These are phyloP conservation scores for Trebouxia sp. DNA, from an alignment of 139 green algal genomes.

Conservation along the genomic window DNA sequence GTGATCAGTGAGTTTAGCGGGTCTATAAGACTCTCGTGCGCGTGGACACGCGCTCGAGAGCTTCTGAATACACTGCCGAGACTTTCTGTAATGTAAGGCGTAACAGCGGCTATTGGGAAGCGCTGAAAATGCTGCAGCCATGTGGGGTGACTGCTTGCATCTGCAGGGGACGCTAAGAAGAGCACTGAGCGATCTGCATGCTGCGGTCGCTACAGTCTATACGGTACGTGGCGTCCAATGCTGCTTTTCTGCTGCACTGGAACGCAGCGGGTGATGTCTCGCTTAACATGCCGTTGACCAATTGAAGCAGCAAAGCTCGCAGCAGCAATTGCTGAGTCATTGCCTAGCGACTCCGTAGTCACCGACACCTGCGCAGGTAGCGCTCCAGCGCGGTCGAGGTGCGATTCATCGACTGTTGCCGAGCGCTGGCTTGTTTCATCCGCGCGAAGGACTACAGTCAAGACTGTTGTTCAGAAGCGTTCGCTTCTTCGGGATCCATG, in stretches of 20 bases:
- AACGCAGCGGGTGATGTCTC: background rate
- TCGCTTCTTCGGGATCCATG: background rate
- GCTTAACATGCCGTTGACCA: background rate
- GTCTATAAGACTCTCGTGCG: background rate
- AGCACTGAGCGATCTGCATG: too few species aligned
- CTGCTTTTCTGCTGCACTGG: too few species aligned
- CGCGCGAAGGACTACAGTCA: background rate
- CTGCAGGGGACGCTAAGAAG: background rate
- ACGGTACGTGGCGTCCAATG: too few species aligned
- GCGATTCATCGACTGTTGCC: background rate
- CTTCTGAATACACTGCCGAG: background rate
- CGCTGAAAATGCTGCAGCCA: background rate
- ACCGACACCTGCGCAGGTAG: background rate
- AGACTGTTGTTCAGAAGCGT: background rate
- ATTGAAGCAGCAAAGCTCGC: background rate
- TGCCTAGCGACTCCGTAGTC: background rate
- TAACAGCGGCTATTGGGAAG: background rate
- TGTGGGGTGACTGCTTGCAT: background rate
- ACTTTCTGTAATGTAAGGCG: too few species aligned
- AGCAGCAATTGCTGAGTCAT: background rate
- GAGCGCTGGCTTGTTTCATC: background rate
- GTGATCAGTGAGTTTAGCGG: background rate
- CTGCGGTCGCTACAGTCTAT: too few species aligned
- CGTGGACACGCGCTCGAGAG: background rate
- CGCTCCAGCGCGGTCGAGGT: background rate